Evolutionary conservation across 371 early-diverging fungal genomes (phyloP).

Genomic region (Choanephora cucurbitarum): DNA sequence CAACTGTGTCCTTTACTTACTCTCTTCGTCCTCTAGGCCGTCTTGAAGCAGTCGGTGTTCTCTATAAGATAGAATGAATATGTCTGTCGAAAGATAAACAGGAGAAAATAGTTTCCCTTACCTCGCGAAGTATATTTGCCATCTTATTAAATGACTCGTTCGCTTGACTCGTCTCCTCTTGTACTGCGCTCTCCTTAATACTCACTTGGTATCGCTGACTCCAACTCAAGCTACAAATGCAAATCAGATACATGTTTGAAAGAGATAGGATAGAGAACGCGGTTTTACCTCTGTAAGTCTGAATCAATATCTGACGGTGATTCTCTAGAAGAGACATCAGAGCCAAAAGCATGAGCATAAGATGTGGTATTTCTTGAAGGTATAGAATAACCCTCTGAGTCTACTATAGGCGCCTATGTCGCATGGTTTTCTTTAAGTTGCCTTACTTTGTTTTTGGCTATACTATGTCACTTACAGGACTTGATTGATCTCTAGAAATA

Average conservation of each 20-base stretch:
- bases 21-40: slow-evolving; percentile 25
- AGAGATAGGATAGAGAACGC: too few relatives aligned
- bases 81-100: not conserved
- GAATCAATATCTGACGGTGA: slow-evolving; percentile 20
- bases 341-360: slow-evolving; percentile 5
- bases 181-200: slow-evolving; percentile 13
- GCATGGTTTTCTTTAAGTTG: too few relatives aligned
- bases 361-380: slow-evolving; percentile 2
- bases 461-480: too few relatives aligned
- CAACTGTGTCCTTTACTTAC: slow-evolving; percentile 12
- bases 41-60: slow-evolving; percentile 14
- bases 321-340: slow-evolving; percentile 18
- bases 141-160: slow-evolving; percentile 19
- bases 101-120: slow-evolving; percentile 3
- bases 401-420: slow-evolving; percentile 7
- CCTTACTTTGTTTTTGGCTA: too few relatives aligned
- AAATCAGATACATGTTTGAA: not conserved
- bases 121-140: slow-evolving; percentile 24
- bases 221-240: slow-evolving; percentile 10
- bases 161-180: slow-evolving; percentile 13
- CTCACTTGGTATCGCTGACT: slow-evolving; percentile 21
- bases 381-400: slow-evolving; percentile 25
- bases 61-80: slow-evolving; percentile 5
- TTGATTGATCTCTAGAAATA: too few relatives aligned
- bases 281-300: slow-evolving; percentile 17